Conservation (phyloP, 2,329 filamentous ascomycete species). For the Apiospora koreana region DNA sequence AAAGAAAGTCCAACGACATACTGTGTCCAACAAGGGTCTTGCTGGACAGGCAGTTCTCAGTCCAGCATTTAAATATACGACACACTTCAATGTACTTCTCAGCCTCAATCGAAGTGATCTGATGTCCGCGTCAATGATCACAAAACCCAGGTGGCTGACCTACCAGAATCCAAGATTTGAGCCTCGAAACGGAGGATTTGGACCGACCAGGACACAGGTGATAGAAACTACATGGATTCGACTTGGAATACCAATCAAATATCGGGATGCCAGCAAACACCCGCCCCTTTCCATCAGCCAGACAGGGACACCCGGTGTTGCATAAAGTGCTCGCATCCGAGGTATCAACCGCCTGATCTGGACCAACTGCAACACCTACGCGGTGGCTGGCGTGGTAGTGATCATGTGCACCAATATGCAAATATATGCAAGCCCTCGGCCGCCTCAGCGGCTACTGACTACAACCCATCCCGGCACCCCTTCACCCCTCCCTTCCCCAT, state of each 20-base stretch:
- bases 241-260: too few species aligned
- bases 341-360: neutral
- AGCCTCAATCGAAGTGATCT: too few species aligned
- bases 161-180: neutral
- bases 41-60: too few species aligned
- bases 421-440: neutral
- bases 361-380: too few species aligned
- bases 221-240: too few species aligned
- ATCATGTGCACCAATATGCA: neutral
- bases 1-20: too few species aligned
- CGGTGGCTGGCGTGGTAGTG: neutral
- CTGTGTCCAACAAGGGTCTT: too few species aligned
- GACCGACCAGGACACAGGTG: neutral
- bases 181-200: neutral
- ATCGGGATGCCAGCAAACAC: too few species aligned
- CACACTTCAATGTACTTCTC: too few species aligned
- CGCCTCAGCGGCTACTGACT: neutral
- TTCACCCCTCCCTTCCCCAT: neutral
- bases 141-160: too few species aligned
- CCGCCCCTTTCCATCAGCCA: neutral
- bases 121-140: too few species aligned
- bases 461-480: neutral
- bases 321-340: neutral
- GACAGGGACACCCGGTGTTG: neutral
- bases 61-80: too few species aligned